Conservation (phyloP, 2,329 filamentous ascomycete genomes). For the Exophiala lecanii-corni region DNA sequence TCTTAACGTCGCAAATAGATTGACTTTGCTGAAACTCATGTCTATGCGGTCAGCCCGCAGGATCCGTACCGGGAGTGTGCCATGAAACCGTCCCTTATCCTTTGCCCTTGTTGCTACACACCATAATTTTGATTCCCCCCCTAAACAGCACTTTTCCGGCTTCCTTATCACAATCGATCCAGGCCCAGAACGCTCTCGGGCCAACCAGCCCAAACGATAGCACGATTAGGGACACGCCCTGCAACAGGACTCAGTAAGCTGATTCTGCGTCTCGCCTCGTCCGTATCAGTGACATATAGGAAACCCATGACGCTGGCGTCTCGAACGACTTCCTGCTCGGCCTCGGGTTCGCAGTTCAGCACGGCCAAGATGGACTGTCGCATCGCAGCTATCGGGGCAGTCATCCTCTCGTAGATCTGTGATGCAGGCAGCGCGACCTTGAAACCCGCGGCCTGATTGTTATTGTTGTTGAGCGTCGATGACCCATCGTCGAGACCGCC, state of each 20-base stretch:
- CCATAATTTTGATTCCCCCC: no score
- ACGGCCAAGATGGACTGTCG: slow-evolving; percentile 81
- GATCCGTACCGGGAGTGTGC: no score
- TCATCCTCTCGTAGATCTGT: slow-evolving; percentile 30
- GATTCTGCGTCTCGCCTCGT: slow-evolving; percentile 75
- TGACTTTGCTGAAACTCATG: no score
- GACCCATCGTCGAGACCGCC: slow-evolving; percentile 37
- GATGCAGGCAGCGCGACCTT: slow-evolving; percentile 24
- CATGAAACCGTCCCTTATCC: no score
- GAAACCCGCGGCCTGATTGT: slow-evolving; percentile 4
- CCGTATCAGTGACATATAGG: slow-evolving; percentile 86
- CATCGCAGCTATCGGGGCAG: slow-evolving; percentile 44
- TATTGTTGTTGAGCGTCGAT: slow-evolving; percentile 7
- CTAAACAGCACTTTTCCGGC: no score
- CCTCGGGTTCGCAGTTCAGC: slow-evolving; percentile 68
- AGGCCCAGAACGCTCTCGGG: slow-evolving; percentile 79
- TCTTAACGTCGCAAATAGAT: no score
- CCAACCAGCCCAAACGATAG: slow-evolving; percentile 80
- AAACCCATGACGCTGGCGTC: slow-evolving; percentile 87
- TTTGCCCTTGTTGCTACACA: no score
- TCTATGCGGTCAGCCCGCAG: no score
- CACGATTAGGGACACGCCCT: slow-evolving; percentile 71
- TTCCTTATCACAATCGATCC: slow-evolving; percentile 51
- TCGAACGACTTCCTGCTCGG: slow-evolving; percentile 62
- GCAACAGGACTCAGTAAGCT: slow-evolving; percentile 79